Conservation (phyloP, 2,329 filamentous ascomycete species). For the Seiridium cupressi region DNA sequence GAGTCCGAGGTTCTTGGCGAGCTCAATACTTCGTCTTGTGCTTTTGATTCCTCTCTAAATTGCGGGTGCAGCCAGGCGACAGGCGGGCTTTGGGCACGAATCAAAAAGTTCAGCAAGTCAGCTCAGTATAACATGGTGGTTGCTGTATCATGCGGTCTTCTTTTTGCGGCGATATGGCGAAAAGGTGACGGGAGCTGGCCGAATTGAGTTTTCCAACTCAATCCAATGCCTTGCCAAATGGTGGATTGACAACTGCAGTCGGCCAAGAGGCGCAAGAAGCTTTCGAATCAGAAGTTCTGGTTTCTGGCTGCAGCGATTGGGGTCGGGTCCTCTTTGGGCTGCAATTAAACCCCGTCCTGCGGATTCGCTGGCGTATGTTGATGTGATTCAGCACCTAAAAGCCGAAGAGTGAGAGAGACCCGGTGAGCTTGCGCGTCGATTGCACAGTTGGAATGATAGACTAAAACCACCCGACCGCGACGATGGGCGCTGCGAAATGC, state of each 20-base stretch:
- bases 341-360: not conserved
- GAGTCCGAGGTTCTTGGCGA: too few species aligned
- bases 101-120: constrained; percentile 7
- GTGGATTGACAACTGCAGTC: not conserved
- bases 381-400: not conserved
- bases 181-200: not conserved
- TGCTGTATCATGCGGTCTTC: too few species aligned
- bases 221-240: not conserved
- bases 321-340: constrained; percentile 5
- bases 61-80: not conserved
- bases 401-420: not conserved
- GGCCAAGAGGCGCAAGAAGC: not conserved
- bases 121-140: constrained; percentile 6
- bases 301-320: not conserved
- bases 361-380: not conserved
- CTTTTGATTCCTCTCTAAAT: not conserved
- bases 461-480: not conserved
- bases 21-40: not conserved
- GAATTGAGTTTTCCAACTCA: not conserved
- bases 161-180: not conserved
- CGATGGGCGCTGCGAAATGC: not conserved
- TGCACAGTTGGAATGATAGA: not conserved
- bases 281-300: not conserved
- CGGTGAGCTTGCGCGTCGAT: not conserved
- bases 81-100: not conserved